These are phyloP conservation scores for Pleodorina starrii DNA, from an alignment of 139 green algal species.

Conservation along the genomic window DNA sequence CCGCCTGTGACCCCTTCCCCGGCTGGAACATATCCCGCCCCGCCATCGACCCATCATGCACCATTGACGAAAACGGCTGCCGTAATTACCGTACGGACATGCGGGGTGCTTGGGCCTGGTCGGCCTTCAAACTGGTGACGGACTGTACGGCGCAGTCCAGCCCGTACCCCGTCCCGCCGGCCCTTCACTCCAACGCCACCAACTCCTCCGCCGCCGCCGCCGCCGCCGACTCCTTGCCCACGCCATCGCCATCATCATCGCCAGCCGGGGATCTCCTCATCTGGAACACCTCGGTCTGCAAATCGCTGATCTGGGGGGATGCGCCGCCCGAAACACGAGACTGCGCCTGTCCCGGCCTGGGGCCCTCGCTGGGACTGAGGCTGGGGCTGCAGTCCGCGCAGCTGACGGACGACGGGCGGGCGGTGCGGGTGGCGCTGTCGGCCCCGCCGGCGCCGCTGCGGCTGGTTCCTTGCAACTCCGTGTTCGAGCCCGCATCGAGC, in stretches of 20 bases:
- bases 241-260: no score
- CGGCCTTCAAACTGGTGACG: conserved; percentile 2
- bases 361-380: neutral
- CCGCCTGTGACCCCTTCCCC: neutral
- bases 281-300: no score
- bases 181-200: neutral
- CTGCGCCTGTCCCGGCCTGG: neutral
- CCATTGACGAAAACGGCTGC: neutral
- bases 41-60: neutral
- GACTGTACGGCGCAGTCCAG: conserved; percentile 32
- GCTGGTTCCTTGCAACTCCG: neutral
- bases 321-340: neutral
- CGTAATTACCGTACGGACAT: conserved; percentile 8
- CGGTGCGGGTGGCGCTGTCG: neutral
- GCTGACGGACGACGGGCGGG: neutral
- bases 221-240: neutral
- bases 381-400: neutral
- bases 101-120: neutral
- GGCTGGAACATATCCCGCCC: neutral
- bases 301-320: neutral
- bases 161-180: neutral
- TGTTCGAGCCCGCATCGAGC: neutral
- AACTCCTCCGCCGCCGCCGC: neutral
- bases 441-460: neutral
- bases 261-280: no score